Evolutionary conservation across 1,284 basidiomycete genomes (phyloP).

Genomic region (Dichomitus squalens): DNA sequence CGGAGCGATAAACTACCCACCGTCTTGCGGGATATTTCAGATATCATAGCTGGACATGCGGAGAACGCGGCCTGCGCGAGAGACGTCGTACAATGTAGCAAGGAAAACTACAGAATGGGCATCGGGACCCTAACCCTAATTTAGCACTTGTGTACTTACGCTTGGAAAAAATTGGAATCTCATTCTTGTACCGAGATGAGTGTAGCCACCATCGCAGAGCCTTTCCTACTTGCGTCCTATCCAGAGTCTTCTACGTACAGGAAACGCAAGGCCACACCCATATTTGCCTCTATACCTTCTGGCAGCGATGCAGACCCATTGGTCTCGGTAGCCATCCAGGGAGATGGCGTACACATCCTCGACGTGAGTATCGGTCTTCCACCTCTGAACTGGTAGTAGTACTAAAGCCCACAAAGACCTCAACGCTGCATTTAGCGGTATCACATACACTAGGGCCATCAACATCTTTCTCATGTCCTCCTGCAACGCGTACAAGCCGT

Average conservation of each 20-base stretch:
- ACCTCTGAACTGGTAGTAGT: too few species aligned
- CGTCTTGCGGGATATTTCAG: constrained; percentile 13
- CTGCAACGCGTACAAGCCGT: constrained; percentile 45
- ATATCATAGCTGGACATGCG: constrained; percentile 10
- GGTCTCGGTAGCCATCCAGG: constrained; percentile 66
- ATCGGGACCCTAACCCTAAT: constrained; percentile 32
- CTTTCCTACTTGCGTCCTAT: constrained; percentile 59
- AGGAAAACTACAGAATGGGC: constrained; percentile 22
- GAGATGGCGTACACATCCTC: constrained; percentile 71
- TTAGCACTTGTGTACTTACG: constrained; percentile 16
- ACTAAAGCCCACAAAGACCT: constrained; percentile 43
- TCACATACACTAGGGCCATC: constrained; percentile 71
- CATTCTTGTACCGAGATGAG: constrained; percentile 37
- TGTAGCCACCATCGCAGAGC: constrained; percentile 53
- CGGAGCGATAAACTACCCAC: background rate
- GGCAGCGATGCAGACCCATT: constrained; percentile 27
- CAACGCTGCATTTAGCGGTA: constrained; percentile 63
- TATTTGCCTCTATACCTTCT: constrained; percentile 15
- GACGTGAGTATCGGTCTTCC: constrained; percentile 46
- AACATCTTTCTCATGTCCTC: constrained; percentile 59
- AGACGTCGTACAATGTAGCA: constrained; percentile 16
- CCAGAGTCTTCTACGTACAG: constrained; percentile 30
- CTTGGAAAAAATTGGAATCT: constrained; percentile 21
- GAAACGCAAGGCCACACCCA: constrained; percentile 16
- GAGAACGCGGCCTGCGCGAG: constrained; percentile 13